Percentiles rank a stretch among this genome's conserved stretches.
Evolutionary conservation across 805 yeast species (phyloP).

Genomic region (Kluyveromyces nonfermentans): DNA sequence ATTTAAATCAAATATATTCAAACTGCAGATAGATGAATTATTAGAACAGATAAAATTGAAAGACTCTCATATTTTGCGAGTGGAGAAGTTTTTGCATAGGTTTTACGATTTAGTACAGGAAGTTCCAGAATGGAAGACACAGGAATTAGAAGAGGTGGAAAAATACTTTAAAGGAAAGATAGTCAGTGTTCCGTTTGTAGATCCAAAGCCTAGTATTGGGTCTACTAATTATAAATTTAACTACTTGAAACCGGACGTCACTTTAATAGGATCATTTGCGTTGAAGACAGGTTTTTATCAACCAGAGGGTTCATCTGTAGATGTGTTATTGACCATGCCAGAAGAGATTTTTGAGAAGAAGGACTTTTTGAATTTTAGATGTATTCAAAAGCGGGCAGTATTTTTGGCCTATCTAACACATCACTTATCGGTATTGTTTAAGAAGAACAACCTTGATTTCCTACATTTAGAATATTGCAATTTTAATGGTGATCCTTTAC

Average conservation of each 20-base stretch:
- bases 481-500: conserved; percentile 64
- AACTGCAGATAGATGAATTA: conserved; percentile 87
- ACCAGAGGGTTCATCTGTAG: conserved; percentile 60
- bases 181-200: conserved; percentile 74
- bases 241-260: conserved; percentile 61
- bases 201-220: conserved; percentile 62
- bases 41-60: conserved; percentile 70
- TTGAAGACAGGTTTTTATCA: conserved; percentile 68
- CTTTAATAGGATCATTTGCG: conserved; percentile 84
- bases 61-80: conserved; percentile 51
- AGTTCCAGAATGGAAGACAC: conserved; percentile 47
- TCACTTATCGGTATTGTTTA: conserved; percentile 43
- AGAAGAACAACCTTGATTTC: conserved; percentile 41
- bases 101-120: conserved; percentile 58
- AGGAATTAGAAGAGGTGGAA: conserved; percentile 52
- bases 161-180: conserved; percentile 40
- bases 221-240: conserved; percentile 63
- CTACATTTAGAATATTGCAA: conserved; percentile 52
- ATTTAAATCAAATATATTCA: conserved; percentile 91
- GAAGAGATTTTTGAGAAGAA: conserved; percentile 63
- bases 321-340: conserved; percentile 80
- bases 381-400: conserved; percentile 81
- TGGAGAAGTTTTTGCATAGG: conserved; percentile 70
- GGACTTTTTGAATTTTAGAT: conserved; percentile 85
- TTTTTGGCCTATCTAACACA: conserved; percentile 74